Evolutionary conservation across 1,139 yeast genomes (phyloP).

Genomic region (Sugiyamaella pinicola): DNA sequence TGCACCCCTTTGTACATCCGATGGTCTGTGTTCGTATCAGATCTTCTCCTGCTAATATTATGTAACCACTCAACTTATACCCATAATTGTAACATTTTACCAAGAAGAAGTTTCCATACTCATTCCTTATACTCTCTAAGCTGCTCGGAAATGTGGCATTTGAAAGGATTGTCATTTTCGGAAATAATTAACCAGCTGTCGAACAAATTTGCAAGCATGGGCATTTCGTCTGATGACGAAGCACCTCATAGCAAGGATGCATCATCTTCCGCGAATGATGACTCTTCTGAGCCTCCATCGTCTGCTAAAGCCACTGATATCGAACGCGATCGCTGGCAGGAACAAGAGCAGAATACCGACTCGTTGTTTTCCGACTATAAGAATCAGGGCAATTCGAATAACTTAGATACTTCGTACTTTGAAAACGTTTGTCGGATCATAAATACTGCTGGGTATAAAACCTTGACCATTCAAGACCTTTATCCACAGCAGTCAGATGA

Average conservation of each 20-base stretch:
- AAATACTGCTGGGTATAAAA: neutral
- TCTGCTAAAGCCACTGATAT: neutral
- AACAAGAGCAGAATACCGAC: neutral
- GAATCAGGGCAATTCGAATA: neutral
- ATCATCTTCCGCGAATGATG: neutral
- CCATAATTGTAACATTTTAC: neutral
- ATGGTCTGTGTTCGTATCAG: neutral
- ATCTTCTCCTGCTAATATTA: neutral
- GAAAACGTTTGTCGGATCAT: slow-evolving; percentile 10
- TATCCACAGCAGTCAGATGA: slow-evolving; percentile 1
- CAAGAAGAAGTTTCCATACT: neutral
- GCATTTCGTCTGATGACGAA: neutral
- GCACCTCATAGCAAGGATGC: neutral
- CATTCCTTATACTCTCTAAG: neutral
- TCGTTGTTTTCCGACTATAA: neutral
- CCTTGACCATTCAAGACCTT: slow-evolving; percentile 2
- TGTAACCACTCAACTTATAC: neutral
- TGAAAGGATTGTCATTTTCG: neutral
- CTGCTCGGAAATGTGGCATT: slow-evolving; percentile 5
- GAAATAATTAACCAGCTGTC: slow-evolving; percentile 3
- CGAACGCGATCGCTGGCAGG: neutral
- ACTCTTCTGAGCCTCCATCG: neutral
- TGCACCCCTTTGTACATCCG: neutral
- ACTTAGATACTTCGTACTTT: slow-evolving; percentile 1
- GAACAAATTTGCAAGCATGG: neutral